A percentile compares a stretch with the other conserved stretches of the same genome.
Evolutionary conservation across 2,329 filamentous ascomycete species (phyloP).

Genomic region (Apiospora koreana): DNA sequence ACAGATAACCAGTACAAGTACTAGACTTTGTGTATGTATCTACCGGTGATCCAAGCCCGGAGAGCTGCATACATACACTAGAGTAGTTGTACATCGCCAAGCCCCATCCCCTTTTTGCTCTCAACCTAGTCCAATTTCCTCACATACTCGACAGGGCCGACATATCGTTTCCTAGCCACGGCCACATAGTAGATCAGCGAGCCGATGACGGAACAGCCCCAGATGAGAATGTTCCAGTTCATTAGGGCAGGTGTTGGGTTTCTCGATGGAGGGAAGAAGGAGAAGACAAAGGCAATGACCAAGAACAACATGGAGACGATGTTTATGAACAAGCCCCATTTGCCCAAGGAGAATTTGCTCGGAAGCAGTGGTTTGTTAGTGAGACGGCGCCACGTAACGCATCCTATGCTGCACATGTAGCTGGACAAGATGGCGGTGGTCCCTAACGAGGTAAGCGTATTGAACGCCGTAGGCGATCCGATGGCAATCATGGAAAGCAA

Average conservation of each 20-base stretch:
- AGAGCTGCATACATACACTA: too few species aligned
- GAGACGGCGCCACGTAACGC: slow-evolving; percentile 36
- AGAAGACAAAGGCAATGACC: slow-evolving; percentile 52
- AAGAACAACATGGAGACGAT: slow-evolving; percentile 54
- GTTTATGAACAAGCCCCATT: slow-evolving; percentile 43
- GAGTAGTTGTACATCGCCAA: too few species aligned
- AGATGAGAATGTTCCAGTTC: slow-evolving; percentile 11
- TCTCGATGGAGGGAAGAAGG: slow-evolving; percentile 48
- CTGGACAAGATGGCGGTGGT: slow-evolving; percentile 33
- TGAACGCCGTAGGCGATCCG: slow-evolving; percentile 35
- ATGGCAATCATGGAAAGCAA: slow-evolving; percentile 36
- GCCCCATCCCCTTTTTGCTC: too few species aligned
- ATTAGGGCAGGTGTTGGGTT: not conserved
- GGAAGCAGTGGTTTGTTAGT: slow-evolving; percentile 33
- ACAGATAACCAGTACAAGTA: too few species aligned
- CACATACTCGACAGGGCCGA: slow-evolving; percentile 9
- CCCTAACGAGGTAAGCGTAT: slow-evolving; percentile 35
- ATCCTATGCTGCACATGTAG: slow-evolving; percentile 35
- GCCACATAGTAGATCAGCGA: not conserved
- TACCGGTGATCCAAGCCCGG: too few species aligned
- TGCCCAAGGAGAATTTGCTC: slow-evolving; percentile 44
- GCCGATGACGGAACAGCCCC: not conserved
- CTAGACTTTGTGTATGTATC: too few species aligned
- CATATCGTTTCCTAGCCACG: not conserved
- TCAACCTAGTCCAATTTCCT: slow-evolving; percentile 1